Base-by-base conservation (phyloP, 148 eudicot species). In the Heliosperma pusillum region DNA sequence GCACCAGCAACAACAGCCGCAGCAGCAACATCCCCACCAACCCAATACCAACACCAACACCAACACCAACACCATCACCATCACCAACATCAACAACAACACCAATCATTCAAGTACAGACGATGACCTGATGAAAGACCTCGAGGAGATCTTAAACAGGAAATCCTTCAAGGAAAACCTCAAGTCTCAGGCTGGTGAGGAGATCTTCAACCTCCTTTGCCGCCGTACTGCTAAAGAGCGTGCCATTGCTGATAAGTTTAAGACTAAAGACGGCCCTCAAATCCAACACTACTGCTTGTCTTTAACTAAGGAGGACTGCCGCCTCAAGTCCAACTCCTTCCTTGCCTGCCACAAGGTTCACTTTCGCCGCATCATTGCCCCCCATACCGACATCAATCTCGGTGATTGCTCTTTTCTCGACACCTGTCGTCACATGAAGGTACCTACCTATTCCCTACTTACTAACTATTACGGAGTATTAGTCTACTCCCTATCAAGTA, bases 381-480 rank as follows among this genome's bases (percentile, higher is more conserved):
- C 77, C 8, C 98, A 95, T 74, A 95, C 97, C 57, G 98, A 95
- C 72, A 71, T 89, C 80, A 92, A 89, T 81, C 85, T 92, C 83
- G 98, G 98, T 69, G 98, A 95, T 68, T 92, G 98, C 79, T 95
- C 98, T 65, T 95, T 92, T 78, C 89, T 95, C 53, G 98, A 95
- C 73, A 95, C 98, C 4, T 95, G 98, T 65, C 97, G 98, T 56
- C 98, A 95, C 87, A 95, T 95, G 97, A 95, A 95, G 93, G 98
- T 94, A 57, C 63, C 61, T n/a, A n/a, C n/a, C n/a, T n/a, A n/a
- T n/a, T n/a, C n/a, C n/a, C n/a, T n/a, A n/a, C n/a, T n/a, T n/a
- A n/a, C n/a, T n/a, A n/a, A n/a, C n/a, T n/a, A n/a, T n/a, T n/a
- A n/a, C n/a, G n/a, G n/a, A n/a, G n/a, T n/a, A n/a, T n/a, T n/a